phyloP scores from a whole-genome alignment of 2,329 filamentous ascomycete species.

The Eutypa lata region DNA sequence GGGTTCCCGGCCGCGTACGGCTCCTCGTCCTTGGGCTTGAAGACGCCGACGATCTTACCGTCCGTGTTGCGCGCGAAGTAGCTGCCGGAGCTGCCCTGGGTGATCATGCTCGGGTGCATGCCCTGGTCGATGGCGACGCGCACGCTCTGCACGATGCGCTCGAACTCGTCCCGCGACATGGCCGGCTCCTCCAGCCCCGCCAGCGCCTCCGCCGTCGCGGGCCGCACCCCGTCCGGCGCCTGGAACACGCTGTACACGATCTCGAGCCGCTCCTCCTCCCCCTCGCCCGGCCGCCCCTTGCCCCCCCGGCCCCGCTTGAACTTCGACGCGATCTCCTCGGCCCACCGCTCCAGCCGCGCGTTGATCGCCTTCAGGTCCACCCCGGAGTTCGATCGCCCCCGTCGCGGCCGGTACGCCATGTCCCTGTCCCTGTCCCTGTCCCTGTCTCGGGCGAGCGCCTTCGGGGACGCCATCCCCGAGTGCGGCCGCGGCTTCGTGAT shows the following conservation, averaged over 20 bases:
- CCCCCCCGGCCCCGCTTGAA: conserved; percentile 82
- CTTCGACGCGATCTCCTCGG: conserved; percentile 93
- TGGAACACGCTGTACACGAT: conserved; percentile 98
- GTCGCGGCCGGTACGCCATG: conserved; percentile 46
- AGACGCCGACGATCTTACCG: conserved; percentile 94
- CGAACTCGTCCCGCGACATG: conserved; percentile 79
- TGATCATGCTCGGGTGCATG: conserved; percentile 91
- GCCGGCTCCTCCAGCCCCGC: conserved; percentile 58
- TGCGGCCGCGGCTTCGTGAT: conserved; percentile 60
- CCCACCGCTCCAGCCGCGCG: conserved; percentile 90
- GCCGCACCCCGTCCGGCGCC: conserved; percentile 80
- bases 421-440: background rate
- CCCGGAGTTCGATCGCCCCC: conserved; percentile 67
- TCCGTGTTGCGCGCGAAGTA: conserved; percentile 93
- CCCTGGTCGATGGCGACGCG: conserved; percentile 83
- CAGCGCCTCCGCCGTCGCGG: conserved; percentile 72
- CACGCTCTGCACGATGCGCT: conserved; percentile 87
- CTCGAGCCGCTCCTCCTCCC: conserved; percentile 86
- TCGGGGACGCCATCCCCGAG: conserved; percentile 58
- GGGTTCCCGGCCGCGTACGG: conserved; percentile 95
- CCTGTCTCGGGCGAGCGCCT: conserved; percentile 29
- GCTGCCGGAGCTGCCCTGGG: conserved; percentile 94
- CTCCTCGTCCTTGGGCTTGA: conserved; percentile 99
- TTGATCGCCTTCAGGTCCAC: conserved; percentile 99
- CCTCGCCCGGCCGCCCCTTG: conserved; percentile 60